phyloP scores from a whole-genome alignment of 768 basidiomycete genomes.

The Pulveroboletus sp. region DNA sequence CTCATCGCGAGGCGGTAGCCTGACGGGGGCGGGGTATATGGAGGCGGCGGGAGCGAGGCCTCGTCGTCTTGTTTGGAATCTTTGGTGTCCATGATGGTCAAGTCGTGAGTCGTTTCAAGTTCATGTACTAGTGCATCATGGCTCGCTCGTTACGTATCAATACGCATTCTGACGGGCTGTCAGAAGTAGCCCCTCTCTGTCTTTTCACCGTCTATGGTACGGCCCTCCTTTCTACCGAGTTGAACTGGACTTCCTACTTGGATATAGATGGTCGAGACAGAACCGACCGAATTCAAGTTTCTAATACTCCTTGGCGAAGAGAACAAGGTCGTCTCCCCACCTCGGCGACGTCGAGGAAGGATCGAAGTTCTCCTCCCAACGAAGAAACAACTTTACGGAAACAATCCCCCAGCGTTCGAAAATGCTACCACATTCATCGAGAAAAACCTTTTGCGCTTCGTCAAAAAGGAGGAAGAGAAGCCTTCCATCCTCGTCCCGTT shows the following conservation, averaged over 20 bases:
- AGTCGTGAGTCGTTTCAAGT: constrained; percentile 3
- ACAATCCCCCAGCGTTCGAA: constrained; percentile 8
- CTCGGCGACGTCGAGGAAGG: neutral
- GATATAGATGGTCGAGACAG: constrained; percentile 9
- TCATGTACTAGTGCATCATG: neutral
- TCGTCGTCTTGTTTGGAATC: neutral
- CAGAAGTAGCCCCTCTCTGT: neutral
- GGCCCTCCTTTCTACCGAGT: neutral
- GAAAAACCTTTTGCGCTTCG: neutral
- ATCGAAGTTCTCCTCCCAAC: constrained; percentile 16
- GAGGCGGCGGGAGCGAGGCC: constrained; percentile 25
- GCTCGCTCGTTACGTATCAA: constrained; percentile 6
- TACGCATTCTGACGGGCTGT: too few species aligned
- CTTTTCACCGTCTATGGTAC: constrained; percentile 3
- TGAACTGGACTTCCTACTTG: neutral
- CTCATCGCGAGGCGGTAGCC: constrained; percentile 62
- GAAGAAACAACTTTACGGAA: constrained; percentile 1
- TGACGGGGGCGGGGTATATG: constrained; percentile 46
- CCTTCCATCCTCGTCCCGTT: neutral
- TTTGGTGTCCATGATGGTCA: constrained; percentile 9
- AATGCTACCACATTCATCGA: constrained; percentile 7
- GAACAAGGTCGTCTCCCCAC: neutral
- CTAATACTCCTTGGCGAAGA: neutral
- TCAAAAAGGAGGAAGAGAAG: constrained; percentile 18
- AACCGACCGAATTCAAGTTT: constrained; percentile 5